Base-by-base conservation (phyloP, 177 flowering plant genomes). In the Vitis hybrid region DNA sequence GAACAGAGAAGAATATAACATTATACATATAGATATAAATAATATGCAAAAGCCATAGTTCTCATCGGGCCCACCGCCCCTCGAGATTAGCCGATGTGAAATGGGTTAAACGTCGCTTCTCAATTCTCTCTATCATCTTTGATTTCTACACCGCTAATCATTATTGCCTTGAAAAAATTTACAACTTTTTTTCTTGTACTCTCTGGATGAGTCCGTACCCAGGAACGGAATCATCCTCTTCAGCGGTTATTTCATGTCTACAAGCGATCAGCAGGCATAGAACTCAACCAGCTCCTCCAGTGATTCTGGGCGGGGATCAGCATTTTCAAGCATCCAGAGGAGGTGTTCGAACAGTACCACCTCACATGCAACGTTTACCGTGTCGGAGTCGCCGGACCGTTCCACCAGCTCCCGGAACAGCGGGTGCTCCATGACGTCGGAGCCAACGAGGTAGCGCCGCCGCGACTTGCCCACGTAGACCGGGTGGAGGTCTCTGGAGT, bases 381-480 rank as follows among this genome's bases (percentile, higher is more conserved):
- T 52, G 53, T 80, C 82, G 8, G 77, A 65, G 6, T 72, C 87
- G 13, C 69, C 67, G n/a, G 89, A 86, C 63, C 77, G 20, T 20
- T 76, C 90, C 1, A 80, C 82, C 2, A 79, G 76, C 56, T 77
- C 81, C 0, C 62, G 61, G 63, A 82, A 82, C 10, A 79, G 65
- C 2, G 82, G 82, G 31, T 91, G 87, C 56, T 78, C 83, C 50
- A 86, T 73, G 13, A 91, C 79, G 64, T 84, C 84, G 33, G 92
- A 75, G 65, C 80, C 71, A 18, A 92, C 68, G 47, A 87, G 85
- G 76, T 89, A 90, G 1, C 85, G 83, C 8, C 98, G 84, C 4
- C 96, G 85, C 1, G 96, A 88, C 64, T 88, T 86, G 0, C 98
- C 98, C 0, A 92, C 98, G 81, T 87, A 92, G 51, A 92, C 96